These are phyloP conservation scores for Fomitopsis betulina DNA, from an alignment of 1,284 basidiomycete species.

Conservation along the genomic window DNA sequence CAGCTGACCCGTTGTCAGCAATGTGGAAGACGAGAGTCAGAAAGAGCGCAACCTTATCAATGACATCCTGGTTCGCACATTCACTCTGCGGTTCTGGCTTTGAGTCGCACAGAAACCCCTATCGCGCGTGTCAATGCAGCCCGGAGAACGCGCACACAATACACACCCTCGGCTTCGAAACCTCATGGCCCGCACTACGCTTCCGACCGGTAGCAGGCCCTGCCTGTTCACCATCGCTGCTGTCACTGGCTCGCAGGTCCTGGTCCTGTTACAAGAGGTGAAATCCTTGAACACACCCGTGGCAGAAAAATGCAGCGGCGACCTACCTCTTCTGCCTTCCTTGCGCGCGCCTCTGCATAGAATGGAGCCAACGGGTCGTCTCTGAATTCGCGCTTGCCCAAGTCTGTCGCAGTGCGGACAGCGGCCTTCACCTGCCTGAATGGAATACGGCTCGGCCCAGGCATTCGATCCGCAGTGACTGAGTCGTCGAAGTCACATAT, in stretches of 20 bases:
- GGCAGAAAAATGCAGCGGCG: neutral
- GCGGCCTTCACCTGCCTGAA: neutral
- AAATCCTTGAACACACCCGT: neutral
- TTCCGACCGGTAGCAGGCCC: neutral
- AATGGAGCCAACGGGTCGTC: constrained; percentile 62
- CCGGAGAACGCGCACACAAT: neutral
- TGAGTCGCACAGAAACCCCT: constrained; percentile 62
- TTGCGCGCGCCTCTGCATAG: constrained; percentile 50
- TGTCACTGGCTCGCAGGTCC: neutral
- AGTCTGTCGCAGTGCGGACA: neutral
- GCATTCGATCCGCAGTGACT: neutral
- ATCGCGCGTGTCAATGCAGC: neutral
- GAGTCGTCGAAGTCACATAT: neutral
- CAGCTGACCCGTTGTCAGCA: constrained; percentile 36
- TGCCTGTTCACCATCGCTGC: constrained; percentile 5
- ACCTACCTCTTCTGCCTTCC: constrained; percentile 37
- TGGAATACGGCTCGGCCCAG: neutral
- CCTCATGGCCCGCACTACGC: constrained; percentile 5
- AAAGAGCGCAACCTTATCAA: constrained; percentile 46
- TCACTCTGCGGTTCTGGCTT: constrained; percentile 28
- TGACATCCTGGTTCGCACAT: constrained; percentile 61
- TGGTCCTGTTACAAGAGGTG: neutral
- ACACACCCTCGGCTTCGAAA: constrained; percentile 11
- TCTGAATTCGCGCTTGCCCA: neutral
- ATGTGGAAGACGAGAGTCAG: neutral